phyloP scores from a whole-genome alignment of 1,284 basidiomycete genomes.

The Pulveroboletus sp. region DNA sequence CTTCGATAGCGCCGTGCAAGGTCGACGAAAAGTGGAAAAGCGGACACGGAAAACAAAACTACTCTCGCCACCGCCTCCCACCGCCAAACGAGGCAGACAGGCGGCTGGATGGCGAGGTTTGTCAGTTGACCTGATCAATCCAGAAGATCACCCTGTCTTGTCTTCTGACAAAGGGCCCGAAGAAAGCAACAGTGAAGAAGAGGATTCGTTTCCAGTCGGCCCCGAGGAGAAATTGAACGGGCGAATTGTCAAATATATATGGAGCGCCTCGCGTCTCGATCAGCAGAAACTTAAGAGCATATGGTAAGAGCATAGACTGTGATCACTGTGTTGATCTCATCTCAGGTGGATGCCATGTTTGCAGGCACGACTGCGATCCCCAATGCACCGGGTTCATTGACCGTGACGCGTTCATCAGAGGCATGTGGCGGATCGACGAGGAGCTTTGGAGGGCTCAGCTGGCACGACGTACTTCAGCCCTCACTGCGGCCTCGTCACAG shows the following conservation, averaged over 20 bases:
- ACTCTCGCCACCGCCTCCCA: slow-evolving; percentile 39
- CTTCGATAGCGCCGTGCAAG: slow-evolving; percentile 59
- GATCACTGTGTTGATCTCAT: neutral
- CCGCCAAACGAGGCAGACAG: slow-evolving; percentile 49
- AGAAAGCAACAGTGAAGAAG: slow-evolving; percentile 38
- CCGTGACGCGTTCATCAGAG: slow-evolving; percentile 65
- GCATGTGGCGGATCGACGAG: slow-evolving; percentile 85
- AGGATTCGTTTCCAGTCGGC: slow-evolving; percentile 26
- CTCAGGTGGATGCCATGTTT: slow-evolving; percentile 8
- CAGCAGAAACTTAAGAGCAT: slow-evolving; percentile 56
- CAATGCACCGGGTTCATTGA: slow-evolving; percentile 55
- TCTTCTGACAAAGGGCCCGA: slow-evolving; percentile 23
- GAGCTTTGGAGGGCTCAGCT: slow-evolving; percentile 66
- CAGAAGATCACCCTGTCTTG: slow-evolving; percentile 36
- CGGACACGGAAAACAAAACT: slow-evolving; percentile 36
- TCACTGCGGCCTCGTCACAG: slow-evolving; percentile 38
- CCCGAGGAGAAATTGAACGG: slow-evolving; percentile 56
- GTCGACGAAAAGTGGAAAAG: slow-evolving; percentile 45
- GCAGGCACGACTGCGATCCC: slow-evolving; percentile 66
- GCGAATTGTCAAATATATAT: slow-evolving; percentile 57
- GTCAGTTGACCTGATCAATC: slow-evolving; percentile 68
- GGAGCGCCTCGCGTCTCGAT: slow-evolving; percentile 62
- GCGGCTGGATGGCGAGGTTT: slow-evolving; percentile 76
- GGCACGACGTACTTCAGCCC: slow-evolving; percentile 40
- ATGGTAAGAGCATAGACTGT: slow-evolving; percentile 49